A percentile compares a stretch with the other conserved stretches of the same genome.
phyloP scores from a whole-genome alignment of 352 stramenopile species.

The Globisporangium canariense region DNA sequence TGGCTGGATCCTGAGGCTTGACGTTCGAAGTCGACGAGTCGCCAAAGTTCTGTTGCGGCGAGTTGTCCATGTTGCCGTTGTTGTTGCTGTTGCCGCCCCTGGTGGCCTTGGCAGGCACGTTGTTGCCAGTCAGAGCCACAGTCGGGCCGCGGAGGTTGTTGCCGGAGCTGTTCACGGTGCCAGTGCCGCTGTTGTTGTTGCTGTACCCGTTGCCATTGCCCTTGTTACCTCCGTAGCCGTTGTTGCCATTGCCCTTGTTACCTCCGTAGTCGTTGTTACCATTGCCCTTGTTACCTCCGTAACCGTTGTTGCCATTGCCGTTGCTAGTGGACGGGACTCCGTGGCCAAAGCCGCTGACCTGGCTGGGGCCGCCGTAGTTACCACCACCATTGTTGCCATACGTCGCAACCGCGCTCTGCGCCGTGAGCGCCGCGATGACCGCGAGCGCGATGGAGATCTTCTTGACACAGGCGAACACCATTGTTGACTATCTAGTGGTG shows the following conservation, averaged over 20 bases:
- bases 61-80: conserved; percentile 14
- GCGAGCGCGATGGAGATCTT: conserved; percentile 19
- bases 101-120: background rate
- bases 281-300: conserved; percentile 2
- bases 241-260: conserved; percentile 1
- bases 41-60: conserved; percentile 15
- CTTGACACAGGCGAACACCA: conserved; percentile 21
- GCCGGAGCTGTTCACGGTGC: background rate
- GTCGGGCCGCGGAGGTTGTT: conserved; percentile 15
- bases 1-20: conserved; percentile 7
- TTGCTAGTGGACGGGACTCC: no score
- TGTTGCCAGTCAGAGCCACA: background rate
- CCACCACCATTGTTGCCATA: conserved; percentile 1
- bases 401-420: conserved; percentile 10
- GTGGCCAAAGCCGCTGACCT: no score
- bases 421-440: conserved; percentile 16
- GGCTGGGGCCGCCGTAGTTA: conserved; percentile 1
- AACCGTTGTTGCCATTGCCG: background rate
- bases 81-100: conserved; percentile 6
- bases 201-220: background rate
- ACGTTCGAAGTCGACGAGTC: conserved; percentile 15
- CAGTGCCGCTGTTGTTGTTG: background rate
- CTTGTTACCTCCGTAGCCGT: conserved; percentile 3
- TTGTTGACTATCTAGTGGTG: background rate
- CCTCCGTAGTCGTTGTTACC: conserved; percentile 8